A percentile compares a stretch with the other conserved stretches of the same genome.
Evolutionary conservation across 2,329 filamentous ascomycete genomes (phyloP).

Genomic region (Didymella segeticola): DNA sequence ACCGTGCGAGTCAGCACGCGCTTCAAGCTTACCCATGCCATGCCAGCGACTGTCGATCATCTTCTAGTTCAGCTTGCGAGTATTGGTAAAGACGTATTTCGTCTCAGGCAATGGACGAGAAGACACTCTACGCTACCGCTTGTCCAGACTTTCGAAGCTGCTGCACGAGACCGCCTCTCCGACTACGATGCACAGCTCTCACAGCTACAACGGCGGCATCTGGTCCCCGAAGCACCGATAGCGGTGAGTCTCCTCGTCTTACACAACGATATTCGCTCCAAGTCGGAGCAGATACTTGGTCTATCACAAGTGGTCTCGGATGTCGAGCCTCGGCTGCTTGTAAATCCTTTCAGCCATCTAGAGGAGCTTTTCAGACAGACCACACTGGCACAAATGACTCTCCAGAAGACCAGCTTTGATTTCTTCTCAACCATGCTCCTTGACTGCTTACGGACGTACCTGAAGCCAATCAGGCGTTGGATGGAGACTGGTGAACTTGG

Average conservation of each 20-base stretch:
- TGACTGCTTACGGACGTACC: constrained; percentile 80
- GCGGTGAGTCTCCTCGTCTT: constrained; percentile 72
- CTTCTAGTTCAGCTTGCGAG: constrained; percentile 55
- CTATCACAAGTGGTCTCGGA: constrained; percentile 69
- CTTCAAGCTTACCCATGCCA: constrained; percentile 51
- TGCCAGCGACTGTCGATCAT: constrained; percentile 41
- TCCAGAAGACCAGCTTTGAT: constrained; percentile 66
- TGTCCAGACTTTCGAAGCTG: constrained; percentile 74
- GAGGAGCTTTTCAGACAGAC: constrained; percentile 78
- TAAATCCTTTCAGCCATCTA: constrained; percentile 71
- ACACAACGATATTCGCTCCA: constrained; percentile 62
- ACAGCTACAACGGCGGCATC: constrained; percentile 65
- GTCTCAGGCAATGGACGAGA: constrained; percentile 58
- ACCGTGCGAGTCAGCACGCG: constrained; percentile 45
- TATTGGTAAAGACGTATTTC: constrained; percentile 57
- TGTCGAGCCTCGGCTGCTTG: constrained; percentile 54
- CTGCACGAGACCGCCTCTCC: constrained; percentile 63
- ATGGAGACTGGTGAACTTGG: constrained; percentile 79
- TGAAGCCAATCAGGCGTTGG: constrained; percentile 81
- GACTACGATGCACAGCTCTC: constrained; percentile 67
- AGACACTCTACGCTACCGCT: constrained; percentile 45
- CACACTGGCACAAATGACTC: constrained; percentile 72
- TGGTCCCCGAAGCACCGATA: constrained; percentile 60
- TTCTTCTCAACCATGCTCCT: constrained; percentile 76
- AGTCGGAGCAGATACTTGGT: constrained; percentile 63